phyloP scores from a whole-genome alignment of 257 asterid genomes.

The Lithospermum erythrorhizon region DNA sequence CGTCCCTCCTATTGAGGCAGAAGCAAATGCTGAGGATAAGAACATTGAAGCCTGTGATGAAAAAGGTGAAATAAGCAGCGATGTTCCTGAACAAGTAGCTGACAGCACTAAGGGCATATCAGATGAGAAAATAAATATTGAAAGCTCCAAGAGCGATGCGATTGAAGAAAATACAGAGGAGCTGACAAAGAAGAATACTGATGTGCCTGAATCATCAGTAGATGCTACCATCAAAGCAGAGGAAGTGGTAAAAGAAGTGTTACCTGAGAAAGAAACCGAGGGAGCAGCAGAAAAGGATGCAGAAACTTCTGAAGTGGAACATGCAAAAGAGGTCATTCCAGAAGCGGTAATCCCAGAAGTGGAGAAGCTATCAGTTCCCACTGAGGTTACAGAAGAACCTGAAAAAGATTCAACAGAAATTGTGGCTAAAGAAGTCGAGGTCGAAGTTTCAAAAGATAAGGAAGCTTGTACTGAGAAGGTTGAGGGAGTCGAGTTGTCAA shows the following conservation, averaged over 20 bases:
- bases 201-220: conserved; percentile 16
- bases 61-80: conserved; percentile 9
- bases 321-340: conserved; percentile 13
- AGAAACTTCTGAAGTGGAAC: conserved; percentile 17
- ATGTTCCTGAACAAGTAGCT: conserved; percentile 8
- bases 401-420: conserved; percentile 20
- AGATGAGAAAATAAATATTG: conserved; percentile 16
- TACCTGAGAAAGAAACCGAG: conserved; percentile 18
- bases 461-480: conserved; percentile 15
- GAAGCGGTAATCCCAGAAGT: conserved; percentile 22
- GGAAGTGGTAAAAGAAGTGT: conserved; percentile 16
- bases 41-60: conserved; percentile 19
- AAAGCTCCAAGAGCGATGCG: conserved; percentile 9
- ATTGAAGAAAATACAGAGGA: conserved; percentile 24
- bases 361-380: conserved; percentile 20
- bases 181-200: conserved; percentile 11
- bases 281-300: conserved; percentile 15
- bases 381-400: conserved; percentile 15
- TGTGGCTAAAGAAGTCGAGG: conserved; percentile 21
- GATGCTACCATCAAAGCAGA: conserved; percentile 16
- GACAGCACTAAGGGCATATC: conserved; percentile 12
- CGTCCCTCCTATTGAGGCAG: conserved; percentile 12
- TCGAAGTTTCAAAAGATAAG: conserved; percentile 7
- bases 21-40: conserved; percentile 27
- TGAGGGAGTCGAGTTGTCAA: conserved; percentile 16